Percentiles rank a stretch among this genome's conserved stretches.
These are phyloP conservation scores for Sequoia sempervirens DNA, from an alignment of 75 land plant genomes.

Conservation along the genomic window DNA sequence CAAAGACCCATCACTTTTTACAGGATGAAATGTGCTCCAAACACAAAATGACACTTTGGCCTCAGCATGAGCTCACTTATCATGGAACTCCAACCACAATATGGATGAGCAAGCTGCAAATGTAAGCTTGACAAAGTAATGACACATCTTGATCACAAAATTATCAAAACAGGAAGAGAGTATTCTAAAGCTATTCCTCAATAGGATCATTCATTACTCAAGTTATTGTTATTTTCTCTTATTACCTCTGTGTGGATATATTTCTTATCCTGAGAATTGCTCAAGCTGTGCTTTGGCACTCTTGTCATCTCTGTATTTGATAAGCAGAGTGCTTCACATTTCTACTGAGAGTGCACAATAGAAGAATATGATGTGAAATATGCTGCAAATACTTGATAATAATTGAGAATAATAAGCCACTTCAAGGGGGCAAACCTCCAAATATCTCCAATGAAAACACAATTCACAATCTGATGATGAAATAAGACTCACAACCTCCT, in stretches of 20 bases:
- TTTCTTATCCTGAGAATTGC: background rate
- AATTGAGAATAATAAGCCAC: too few species aligned
- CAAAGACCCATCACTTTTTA: background rate
- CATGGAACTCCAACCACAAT: background rate
- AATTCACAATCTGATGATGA: too few species aligned
- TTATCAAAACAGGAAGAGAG: background rate
- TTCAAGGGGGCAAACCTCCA: too few species aligned
- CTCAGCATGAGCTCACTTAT: background rate
- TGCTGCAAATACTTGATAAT: too few species aligned
- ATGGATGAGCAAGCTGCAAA: background rate
- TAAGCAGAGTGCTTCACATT: background rate
- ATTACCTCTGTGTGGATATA: background rate
- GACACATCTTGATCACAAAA: too few species aligned
- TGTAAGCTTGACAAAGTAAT: background rate
- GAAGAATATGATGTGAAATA: background rate
- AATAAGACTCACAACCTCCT: too few species aligned
- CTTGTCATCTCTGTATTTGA: background rate
- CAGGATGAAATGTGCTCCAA: background rate
- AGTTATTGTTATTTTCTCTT: too few species aligned
- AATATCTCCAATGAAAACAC: too few species aligned
- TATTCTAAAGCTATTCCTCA: background rate
- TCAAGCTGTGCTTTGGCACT: background rate
- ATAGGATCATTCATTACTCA: too few species aligned
- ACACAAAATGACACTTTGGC: background rate
- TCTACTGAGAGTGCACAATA: too few species aligned